These are phyloP conservation scores for Cryptosporidium sp. DNA, from an alignment of 169 alveolate species.

Conservation along the genomic window DNA sequence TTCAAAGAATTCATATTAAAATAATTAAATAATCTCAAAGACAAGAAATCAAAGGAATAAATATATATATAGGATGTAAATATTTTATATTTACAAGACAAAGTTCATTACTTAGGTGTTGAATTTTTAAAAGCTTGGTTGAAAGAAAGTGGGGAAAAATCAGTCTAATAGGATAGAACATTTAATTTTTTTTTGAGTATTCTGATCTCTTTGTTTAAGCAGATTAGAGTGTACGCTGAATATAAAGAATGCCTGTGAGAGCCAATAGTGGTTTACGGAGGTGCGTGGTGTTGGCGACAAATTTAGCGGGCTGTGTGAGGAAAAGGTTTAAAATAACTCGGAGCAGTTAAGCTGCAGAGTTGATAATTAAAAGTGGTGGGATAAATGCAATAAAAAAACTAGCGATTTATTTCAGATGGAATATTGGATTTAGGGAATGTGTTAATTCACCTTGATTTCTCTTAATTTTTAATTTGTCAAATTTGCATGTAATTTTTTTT, in stretches of 20 bases:
- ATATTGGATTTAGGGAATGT: background rate
- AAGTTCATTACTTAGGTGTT: background rate
- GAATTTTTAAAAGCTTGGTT: no score
- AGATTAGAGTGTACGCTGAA: background rate
- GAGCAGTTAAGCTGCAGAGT: background rate
- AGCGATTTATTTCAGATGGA: background rate
- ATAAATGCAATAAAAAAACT: no score
- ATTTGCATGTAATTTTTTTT: background rate
- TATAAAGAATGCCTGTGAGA: background rate
- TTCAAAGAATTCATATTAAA: slow-evolving; percentile 1
- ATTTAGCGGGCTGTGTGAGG: background rate
- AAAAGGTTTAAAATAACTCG: background rate
- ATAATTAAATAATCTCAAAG: background rate
- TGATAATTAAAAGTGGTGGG: background rate
- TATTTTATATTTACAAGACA: no score
- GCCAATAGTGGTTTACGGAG: background rate
- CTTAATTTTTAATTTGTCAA: no score
- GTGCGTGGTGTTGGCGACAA: background rate
- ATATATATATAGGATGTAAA: no score
- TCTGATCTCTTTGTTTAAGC: background rate
- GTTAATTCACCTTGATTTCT: background rate
- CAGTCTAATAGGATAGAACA: no score
- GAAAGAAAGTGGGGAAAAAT: no score
- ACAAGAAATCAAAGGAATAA: background rate
- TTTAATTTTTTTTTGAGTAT: no score